Evolutionary conservation across 1,284 basidiomycete genomes (phyloP).

Genomic region (Inonotus obliquus): DNA sequence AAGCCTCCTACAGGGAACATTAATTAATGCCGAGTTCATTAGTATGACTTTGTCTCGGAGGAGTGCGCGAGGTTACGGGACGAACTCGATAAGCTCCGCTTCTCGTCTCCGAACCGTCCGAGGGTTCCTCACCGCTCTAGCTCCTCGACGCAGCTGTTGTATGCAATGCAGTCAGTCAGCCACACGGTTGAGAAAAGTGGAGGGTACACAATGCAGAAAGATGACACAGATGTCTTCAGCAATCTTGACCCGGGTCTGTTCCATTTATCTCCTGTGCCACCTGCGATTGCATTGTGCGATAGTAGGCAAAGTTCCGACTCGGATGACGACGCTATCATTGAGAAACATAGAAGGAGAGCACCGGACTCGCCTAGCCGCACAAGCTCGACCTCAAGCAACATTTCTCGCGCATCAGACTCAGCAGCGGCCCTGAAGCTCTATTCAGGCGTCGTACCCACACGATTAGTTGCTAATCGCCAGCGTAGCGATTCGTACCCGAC

Average conservation of each 20-base stretch:
- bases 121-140: not conserved
- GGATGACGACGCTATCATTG: not conserved
- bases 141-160: constrained; percentile 3
- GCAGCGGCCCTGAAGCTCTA: constrained; percentile 7
- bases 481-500: constrained; percentile 12
- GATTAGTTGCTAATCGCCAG: not conserved
- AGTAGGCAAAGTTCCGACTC: not conserved
- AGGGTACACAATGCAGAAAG: not conserved
- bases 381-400: constrained; percentile 10
- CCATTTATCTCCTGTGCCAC: constrained; percentile 12
- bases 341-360: constrained; percentile 1
- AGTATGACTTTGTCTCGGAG: constrained; percentile 14
- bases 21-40: not conserved
- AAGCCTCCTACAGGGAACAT: not conserved
- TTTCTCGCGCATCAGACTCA: constrained; percentile 15
- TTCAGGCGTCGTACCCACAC: not conserved
- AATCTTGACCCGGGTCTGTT: constrained; percentile 6
- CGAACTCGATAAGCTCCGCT: constrained; percentile 8
- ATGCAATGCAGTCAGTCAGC: not conserved
- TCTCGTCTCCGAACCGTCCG: constrained; percentile 1
- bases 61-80: constrained; percentile 14
- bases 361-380: constrained; percentile 2
- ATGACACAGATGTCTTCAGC: constrained; percentile 4
- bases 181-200: no score
- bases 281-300: not conserved